Evolutionary conservation across 805 yeast genomes (phyloP), one percentile per base, ranked within the genome.

Genomic region (Nakazawaea populi): DNA sequence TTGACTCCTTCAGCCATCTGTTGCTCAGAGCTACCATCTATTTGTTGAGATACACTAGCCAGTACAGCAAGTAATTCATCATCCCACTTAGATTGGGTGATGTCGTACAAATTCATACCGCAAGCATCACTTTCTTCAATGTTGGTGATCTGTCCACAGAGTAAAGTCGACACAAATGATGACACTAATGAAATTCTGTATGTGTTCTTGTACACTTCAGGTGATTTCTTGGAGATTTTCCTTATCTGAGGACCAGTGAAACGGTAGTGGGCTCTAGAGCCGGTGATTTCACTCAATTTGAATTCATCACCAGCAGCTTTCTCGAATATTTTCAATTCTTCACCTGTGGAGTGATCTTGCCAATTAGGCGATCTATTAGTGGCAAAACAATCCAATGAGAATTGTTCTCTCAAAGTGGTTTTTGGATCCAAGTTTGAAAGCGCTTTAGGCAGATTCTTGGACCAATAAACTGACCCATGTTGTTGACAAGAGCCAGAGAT

Each of bases 191-290:
- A 77, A 38, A 91, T 86, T 50, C 85, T 68, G 18, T 62, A 60
- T 1, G 96, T 87, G 2, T 74, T 62, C 6, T 64, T 62, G 65
- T 87, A 90, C 4, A 68, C 66, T 2, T 73, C 72, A 0, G 82
- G 79, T 42, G 76, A 72, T 47, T 80, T 72, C 2, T 79, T 79
- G 1, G 80, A 77, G 44, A 89, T 67, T 59, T 87, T 88, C 56
- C 92, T 71, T 48, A 90, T 89, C 69, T 90, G 97, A n/a, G 92
- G 81, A 0, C 97, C 97, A 0, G 96, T 89, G 62, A 90, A 90
- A 54, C 97, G 73, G 60, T 85, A 86, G 67, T 90, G 96, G 2
- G 96, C 96, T 58, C 84, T 79, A 3, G 96, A 87, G 1, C 97
- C 97, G 0, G 96, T 85, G 28, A 84, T 65, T 37, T 70, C 59